phyloP scores from a whole-genome alignment of 1,139 yeast genomes.

The Nakaseomyces uthaithaninus region DNA sequence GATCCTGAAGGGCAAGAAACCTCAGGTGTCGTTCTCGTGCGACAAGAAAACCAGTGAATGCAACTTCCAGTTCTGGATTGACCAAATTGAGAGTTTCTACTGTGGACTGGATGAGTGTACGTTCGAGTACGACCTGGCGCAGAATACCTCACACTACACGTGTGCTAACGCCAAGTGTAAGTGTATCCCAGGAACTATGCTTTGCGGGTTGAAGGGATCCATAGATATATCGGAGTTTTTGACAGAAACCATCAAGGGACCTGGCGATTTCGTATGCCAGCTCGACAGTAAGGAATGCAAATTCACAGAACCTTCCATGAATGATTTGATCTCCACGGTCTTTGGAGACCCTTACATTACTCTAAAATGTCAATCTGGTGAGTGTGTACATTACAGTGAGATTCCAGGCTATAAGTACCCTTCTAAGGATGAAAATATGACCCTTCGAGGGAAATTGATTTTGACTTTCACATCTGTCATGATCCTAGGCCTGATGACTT shows the following conservation, averaged over 20 bases:
- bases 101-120: constrained; percentile 72
- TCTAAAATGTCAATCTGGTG: constrained; percentile 72
- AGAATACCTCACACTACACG: constrained; percentile 64
- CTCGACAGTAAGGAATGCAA: constrained; percentile 43
- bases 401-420: constrained; percentile 84
- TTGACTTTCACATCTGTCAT: constrained; percentile 36
- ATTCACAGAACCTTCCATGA: constrained; percentile 94
- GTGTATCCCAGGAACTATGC: constrained; percentile 85
- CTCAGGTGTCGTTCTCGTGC: constrained; percentile 91
- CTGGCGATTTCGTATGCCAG: constrained; percentile 77
- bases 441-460: constrained; percentile 42
- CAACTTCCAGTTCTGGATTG: constrained; percentile 95
- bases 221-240: constrained; percentile 90
- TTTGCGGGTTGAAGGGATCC: constrained; percentile 90
- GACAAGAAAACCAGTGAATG: constrained; percentile 58
- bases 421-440: constrained; percentile 41
- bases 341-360: constrained; percentile 91
- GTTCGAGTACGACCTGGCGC: constrained; percentile 53
- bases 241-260: constrained; percentile 83
- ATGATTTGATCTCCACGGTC: constrained; percentile 76
- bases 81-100: constrained; percentile 76
- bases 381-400: constrained; percentile 85
- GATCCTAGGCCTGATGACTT: constrained; percentile 20
- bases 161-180: constrained; percentile 74
- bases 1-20: constrained; percentile 68